phyloP scores from a whole-genome alignment of 164 flowering plant species.

The Paratinospora sagittata region DNA sequence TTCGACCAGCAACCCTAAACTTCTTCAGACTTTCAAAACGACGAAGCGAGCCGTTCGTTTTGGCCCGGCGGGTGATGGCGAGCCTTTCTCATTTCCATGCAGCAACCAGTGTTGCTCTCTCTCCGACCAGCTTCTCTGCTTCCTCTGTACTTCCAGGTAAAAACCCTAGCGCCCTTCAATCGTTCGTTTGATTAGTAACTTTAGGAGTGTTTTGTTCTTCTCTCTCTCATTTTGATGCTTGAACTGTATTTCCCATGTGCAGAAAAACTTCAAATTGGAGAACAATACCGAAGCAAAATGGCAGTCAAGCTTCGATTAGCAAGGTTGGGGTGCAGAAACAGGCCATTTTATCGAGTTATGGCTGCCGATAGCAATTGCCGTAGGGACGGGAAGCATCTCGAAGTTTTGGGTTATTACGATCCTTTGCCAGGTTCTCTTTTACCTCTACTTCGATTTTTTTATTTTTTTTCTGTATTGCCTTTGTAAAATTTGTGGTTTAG shows the following conservation, averaged over 20 bases:
- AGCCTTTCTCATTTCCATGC: not conserved
- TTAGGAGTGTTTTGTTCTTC: not conserved
- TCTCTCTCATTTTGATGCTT: not conserved
- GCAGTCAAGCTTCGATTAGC: slow-evolving; percentile 76
- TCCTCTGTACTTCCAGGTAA: not conserved
- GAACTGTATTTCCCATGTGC: not conserved
- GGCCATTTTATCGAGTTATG: slow-evolving; percentile 80
- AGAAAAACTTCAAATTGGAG: not conserved
- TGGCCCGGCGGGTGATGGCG: too few relatives aligned
- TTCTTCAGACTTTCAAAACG: too few relatives aligned
- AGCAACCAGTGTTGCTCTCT: not conserved
- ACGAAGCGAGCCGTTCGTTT: too few relatives aligned
- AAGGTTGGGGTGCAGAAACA: slow-evolving; percentile 79
- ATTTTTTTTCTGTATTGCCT: not conserved
- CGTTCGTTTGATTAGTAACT: not conserved
- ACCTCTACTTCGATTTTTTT: not conserved
- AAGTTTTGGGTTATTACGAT: slow-evolving; percentile 84
- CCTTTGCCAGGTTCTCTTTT: slow-evolving; percentile 67
- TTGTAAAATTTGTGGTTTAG: not conserved
- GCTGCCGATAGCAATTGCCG: slow-evolving; percentile 87
- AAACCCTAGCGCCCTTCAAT: not conserved
- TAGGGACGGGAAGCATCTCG: slow-evolving; percentile 94
- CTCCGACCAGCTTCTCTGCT: not conserved
- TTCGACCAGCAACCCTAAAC: too few relatives aligned
- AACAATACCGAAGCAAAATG: slow-evolving; percentile 38